Base-by-base conservation (phyloP, 2,329 filamentous ascomycete species). In the Claviceps capensis region DNA sequence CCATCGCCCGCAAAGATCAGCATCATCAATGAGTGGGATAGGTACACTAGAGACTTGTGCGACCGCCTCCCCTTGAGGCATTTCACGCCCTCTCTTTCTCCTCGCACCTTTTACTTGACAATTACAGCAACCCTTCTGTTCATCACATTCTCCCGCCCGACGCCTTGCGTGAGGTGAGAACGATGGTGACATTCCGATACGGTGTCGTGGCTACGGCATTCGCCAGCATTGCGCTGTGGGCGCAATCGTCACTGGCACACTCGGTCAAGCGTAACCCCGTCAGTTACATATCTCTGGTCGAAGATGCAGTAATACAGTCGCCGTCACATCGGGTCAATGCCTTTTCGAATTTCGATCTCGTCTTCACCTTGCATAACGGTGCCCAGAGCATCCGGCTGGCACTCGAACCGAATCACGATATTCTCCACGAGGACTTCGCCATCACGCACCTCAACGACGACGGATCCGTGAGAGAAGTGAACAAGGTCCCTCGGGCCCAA, bases 371-470 rank as follows among this genome's bases (percentile, higher is more conserved):
- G 38, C 81, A 86, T 61, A 72, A 79, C 54, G 75, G 78, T 50
- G 71, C 77, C 54, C 78, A 89, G 57, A 78, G 81, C 58, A 74
- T 97, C 61, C 87, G 88, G 58, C 77, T 98, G 50, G 77, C 79
- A 52, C 77, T 98, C 48, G 83, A 93, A 64, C 93, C 93, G 4
- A 97, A 97, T 65, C 81, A 95, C 70, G 88, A 97, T 68, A 82
- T 97, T 53, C 74, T 98, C 46, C 79, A 84, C 51, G 78, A 88
- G 16, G 82, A 85, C 60, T 85, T 90, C 8, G 79, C 77, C 49
- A 73, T 98, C 47, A 79, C 83, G 41, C 84, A 88, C 63, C 67
- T 95, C 43, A 82, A 76, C 51, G 65, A 75, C 11, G 82, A 95
- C 65, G 93, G 93, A 50, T 74, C 76, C 48, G 69, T 95, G 40